phyloP scores from a whole-genome alignment of 2,329 filamentous ascomycete genomes.

The Colletotrichum lini region DNA sequence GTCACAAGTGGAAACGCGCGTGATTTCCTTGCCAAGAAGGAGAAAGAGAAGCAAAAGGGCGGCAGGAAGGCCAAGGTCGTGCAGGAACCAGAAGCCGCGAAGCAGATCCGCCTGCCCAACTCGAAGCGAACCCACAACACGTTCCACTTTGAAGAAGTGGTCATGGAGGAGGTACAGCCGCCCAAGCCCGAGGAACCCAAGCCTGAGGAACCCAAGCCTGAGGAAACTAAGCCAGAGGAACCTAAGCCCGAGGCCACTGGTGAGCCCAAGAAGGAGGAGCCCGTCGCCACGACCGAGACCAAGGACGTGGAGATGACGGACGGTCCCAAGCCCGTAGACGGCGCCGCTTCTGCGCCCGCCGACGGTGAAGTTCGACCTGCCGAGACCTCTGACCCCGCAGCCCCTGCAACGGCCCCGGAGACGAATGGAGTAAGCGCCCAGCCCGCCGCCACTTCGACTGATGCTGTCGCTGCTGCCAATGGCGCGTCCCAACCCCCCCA shows the following conservation, averaged over 20 bases:
- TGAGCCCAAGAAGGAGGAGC: slow-evolving; percentile 31
- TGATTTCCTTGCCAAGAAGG: slow-evolving; percentile 86
- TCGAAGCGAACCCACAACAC: slow-evolving; percentile 77
- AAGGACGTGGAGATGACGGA: slow-evolving; percentile 46
- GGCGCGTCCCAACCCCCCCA: slow-evolving; percentile 53
- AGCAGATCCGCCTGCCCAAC: slow-evolving; percentile 76
- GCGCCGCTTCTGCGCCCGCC: slow-evolving; percentile 38
- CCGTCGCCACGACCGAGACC: slow-evolving; percentile 10
- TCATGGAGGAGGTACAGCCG: slow-evolving; percentile 67
- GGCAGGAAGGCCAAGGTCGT: slow-evolving; percentile 67
- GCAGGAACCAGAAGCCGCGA: slow-evolving; percentile 70
- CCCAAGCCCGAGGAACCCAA: slow-evolving; percentile 47
- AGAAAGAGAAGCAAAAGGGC: slow-evolving; percentile 80
- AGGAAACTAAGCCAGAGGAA: slow-evolving; percentile 46
- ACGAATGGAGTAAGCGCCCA: slow-evolving; percentile 43
- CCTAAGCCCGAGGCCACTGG: slow-evolving; percentile 43
- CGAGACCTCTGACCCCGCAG: slow-evolving; percentile 43
- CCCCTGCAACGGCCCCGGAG: slow-evolving; percentile 37
- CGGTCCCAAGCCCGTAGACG: slow-evolving; percentile 37
- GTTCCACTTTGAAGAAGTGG: slow-evolving; percentile 81
- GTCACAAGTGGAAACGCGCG: slow-evolving; percentile 85
- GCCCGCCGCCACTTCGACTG: slow-evolving; percentile 32
- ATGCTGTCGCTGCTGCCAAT: slow-evolving; percentile 42
- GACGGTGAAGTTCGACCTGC: slow-evolving; percentile 45
- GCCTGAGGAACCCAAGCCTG: slow-evolving; percentile 37